Conservation (phyloP, 129 eudicot species). For the Centaurea solstitialis region DNA sequence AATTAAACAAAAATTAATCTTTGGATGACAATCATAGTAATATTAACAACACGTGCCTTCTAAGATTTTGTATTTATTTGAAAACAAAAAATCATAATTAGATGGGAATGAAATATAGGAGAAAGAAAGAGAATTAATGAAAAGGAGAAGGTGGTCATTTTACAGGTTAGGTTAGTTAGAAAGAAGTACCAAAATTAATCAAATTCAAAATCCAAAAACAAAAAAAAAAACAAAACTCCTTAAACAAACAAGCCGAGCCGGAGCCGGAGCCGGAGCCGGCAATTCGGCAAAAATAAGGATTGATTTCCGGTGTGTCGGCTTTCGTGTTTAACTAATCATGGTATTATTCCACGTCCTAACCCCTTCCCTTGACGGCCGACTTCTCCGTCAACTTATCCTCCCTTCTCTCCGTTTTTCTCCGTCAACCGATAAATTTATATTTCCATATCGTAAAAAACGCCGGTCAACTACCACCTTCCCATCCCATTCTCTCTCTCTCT, state of each 20-base stretch:
- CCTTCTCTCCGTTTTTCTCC: conserved; percentile 54
- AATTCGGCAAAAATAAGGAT: too few relatives aligned
- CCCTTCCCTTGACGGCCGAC: conserved; percentile 47
- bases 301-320: conserved; percentile 35
- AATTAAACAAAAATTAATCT: too few relatives aligned
- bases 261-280: conserved; percentile 22
- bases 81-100: neutral
- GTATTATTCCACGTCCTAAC: conserved; percentile 45
- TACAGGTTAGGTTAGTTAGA: neutral
- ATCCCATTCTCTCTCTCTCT: conserved; percentile 19
- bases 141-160: neutral
- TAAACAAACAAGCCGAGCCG: conserved; percentile 29
- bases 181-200: neutral
- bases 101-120: neutral
- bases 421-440: conserved; percentile 41
- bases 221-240: conserved; percentile 11
- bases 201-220: conserved; percentile 2
- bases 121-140: neutral
- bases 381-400: conserved; percentile 51
- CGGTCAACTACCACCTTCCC: conserved; percentile 12
- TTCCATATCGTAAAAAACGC: conserved; percentile 28
- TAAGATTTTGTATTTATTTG: neutral
- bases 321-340: conserved; percentile 4
- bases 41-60: neutral
- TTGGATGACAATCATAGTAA: too few relatives aligned